A percentile compares a stretch with the other conserved stretches of the same genome.
phyloP scores from a whole-genome alignment of 371 early-diverging fungal species.

The Zancudomyces culisetae region DNA sequence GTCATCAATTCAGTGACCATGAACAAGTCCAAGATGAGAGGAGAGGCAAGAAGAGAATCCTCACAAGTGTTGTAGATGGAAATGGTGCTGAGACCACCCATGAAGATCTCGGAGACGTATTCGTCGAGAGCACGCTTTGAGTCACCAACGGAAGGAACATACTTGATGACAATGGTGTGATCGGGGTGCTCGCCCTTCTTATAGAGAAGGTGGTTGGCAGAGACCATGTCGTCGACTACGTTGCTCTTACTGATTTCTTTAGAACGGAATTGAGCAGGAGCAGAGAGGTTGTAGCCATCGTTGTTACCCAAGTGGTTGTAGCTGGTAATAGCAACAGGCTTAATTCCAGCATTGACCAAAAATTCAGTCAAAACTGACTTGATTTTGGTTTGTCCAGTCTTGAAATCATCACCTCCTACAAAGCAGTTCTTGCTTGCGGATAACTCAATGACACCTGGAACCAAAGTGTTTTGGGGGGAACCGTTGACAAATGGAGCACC shows the following conservation, averaged over 20 bases:
- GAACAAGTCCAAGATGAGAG: conserved; percentile 85
- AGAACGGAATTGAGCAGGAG: conserved; percentile 88
- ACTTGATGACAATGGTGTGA: conserved; percentile 91
- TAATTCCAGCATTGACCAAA: conserved; percentile 93
- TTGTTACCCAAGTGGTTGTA: conserved; percentile 98
- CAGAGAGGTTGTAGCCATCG: conserved; percentile 92
- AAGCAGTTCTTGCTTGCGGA: conserved; percentile 72
- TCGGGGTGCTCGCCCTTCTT: conserved; percentile 79
- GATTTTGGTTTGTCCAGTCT: conserved; percentile 96
- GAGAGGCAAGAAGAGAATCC: conserved; percentile 90
- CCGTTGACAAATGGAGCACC: conserved; percentile 91
- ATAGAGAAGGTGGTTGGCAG: conserved; percentile 77
- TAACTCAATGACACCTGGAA: conserved; percentile 75
- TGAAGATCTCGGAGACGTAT: conserved; percentile 91
- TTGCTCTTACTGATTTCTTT: conserved; percentile 95
- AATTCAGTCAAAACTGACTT: conserved; percentile 95
- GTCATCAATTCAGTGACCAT: conserved; percentile 89
- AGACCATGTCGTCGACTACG: conserved; percentile 96
- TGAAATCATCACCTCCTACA: conserved; percentile 97
- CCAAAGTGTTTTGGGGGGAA: conserved; percentile 95
- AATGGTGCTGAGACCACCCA: conserved; percentile 92
- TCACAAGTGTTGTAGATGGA: conserved; percentile 95
- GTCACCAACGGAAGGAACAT: conserved; percentile 90
- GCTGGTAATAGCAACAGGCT: conserved; percentile 85
- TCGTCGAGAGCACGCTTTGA: conserved; percentile 95